Evolutionary conservation across 305 asterid species (phyloP), one percentile per base, ranked within the genome.

Genomic region (Plantago coronopus): DNA sequence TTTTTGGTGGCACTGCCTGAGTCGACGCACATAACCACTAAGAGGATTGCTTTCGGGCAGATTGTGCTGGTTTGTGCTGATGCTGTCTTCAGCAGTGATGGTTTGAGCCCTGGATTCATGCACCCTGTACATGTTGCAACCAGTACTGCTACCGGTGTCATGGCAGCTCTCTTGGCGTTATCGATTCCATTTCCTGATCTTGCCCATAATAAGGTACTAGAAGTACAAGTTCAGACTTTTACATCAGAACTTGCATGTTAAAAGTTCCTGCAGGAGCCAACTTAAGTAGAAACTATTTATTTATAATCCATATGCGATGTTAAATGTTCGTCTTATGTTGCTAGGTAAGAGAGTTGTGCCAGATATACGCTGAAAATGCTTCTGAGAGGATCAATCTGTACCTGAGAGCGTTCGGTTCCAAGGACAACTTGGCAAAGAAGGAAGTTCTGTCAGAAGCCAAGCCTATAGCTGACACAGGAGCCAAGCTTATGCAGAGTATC

Each of bases 21-120:
- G 62, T 59, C 63, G 12, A 80, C 86, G 2, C 79, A 75, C 31
- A 6, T 86, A 59, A 72, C 81, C 61, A 65, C 89, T 7, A 89
- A 86, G 78, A 81, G 83, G 68, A 75, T 89, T 7, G 97, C 89
- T 3, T 81, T 86, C 21, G 97, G 94, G 54, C 97, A 86, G 74
- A 77, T 89, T 14, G 97, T 89, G 66, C 43, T 89, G 34, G 79
- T 82, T n/a, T 82, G 79, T 51, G 81, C 67, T 2, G 76, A 69
- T 40, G 79, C 73, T 2, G 88, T 75, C 56, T 29, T 63, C 12
- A 31, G 46, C 10, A 53, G 67, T 5, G 69, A 49, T 2, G 69
- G 47, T 10, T 4, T 63, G 0, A 17, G 37, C 10, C 66, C 15
- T 5, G 69, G 67, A 0, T 69, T 45, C 38, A 66, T 72, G 76